phyloP scores from a whole-genome alignment of 208 protist genomes.

The Leishmania turanica region DNA sequence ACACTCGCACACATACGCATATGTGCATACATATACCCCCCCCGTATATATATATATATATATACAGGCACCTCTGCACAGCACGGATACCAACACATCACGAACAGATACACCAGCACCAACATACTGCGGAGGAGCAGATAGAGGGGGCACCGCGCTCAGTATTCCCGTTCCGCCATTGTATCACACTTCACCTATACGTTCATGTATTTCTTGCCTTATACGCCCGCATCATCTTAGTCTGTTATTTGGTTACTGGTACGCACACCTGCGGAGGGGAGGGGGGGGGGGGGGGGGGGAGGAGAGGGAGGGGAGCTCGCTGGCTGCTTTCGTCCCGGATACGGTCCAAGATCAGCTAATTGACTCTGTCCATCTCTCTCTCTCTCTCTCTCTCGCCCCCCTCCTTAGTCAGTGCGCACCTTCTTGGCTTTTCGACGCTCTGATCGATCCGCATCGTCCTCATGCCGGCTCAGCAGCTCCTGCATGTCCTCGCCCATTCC shows the following conservation, averaged over 20 bases:
- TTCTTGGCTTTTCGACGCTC: slow-evolving; percentile 56
- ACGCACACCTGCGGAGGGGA: not conserved
- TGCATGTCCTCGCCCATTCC: slow-evolving; percentile 69
- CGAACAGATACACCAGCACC: not conserved
- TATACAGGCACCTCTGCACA: not conserved
- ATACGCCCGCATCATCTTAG: not conserved
- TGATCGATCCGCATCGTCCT: slow-evolving; percentile 30
- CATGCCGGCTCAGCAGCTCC: slow-evolving; percentile 49
- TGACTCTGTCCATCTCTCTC: not conserved
- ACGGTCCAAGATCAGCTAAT: not conserved
- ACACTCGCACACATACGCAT: not conserved
- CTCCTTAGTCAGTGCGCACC: slow-evolving; percentile 50
- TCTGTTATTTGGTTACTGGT: not conserved
- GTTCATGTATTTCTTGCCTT: not conserved
- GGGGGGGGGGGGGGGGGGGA: too few species aligned
- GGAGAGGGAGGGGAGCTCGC: not conserved
- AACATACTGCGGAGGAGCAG: not conserved
- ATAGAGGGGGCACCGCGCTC: not conserved
- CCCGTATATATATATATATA: too few species aligned
- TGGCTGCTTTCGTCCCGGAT: not conserved
- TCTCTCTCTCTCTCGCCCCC: slow-evolving; percentile 10
- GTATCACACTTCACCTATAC: not conserved
- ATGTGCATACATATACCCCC: not conserved
- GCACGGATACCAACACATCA: not conserved
- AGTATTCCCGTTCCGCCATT: not conserved